phyloP scores from a whole-genome alignment of 2,329 filamentous ascomycete genomes.

The Trichoderma simmonsii region DNA sequence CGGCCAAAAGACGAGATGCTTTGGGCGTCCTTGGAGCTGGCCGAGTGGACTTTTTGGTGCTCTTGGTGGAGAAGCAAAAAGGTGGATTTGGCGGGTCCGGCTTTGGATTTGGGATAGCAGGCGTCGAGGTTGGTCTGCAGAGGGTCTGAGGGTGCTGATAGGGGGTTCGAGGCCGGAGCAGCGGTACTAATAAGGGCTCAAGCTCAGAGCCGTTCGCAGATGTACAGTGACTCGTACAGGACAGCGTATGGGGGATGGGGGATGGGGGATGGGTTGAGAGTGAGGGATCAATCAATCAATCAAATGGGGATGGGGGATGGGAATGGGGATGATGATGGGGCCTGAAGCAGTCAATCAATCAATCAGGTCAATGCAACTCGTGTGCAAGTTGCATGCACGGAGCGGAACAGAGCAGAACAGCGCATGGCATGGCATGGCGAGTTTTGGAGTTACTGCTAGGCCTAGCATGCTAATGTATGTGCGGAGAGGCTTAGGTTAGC shows the following conservation, averaged over 20 bases:
- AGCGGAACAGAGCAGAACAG: neutral
- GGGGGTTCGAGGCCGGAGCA: constrained; percentile 3
- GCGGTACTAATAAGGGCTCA: neutral
- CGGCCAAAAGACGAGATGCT: constrained; percentile 15
- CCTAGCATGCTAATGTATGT: neutral
- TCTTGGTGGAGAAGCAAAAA: constrained; percentile 11
- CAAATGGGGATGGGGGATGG: too few relatives aligned
- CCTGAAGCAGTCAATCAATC: neutral
- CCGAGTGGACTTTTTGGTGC: constrained; percentile 14
- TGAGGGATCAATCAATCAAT: neutral
- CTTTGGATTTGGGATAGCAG: constrained; percentile 11
- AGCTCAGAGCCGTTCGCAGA: neutral
- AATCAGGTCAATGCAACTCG: neutral
- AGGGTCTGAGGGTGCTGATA: neutral
- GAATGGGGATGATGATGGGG: neutral
- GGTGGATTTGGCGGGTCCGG: constrained; percentile 17
- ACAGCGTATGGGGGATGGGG: neutral
- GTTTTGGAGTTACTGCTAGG: neutral
- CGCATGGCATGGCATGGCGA: neutral
- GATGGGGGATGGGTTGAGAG: neutral
- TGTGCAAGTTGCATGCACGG: neutral
- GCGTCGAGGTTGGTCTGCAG: neutral
- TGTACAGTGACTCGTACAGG: neutral
- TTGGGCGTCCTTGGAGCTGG: constrained; percentile 15
- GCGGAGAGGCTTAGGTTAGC: neutral